These are phyloP conservation scores for Sarocladium strictum DNA, from an alignment of 2,329 filamentous ascomycete species.

Conservation along the genomic window DNA sequence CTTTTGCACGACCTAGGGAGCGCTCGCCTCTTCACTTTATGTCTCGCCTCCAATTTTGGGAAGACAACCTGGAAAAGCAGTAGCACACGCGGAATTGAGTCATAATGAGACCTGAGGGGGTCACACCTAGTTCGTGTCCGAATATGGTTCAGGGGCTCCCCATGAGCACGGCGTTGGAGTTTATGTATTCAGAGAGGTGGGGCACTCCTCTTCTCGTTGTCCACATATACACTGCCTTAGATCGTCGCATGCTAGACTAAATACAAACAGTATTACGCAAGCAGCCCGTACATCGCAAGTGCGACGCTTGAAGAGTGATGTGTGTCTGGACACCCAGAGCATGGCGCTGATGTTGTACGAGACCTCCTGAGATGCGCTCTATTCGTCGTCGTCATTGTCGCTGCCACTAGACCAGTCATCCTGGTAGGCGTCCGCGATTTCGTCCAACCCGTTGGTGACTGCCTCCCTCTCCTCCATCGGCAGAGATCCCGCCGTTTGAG, in stretches of 20 bases:
- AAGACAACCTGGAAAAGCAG: neutral
- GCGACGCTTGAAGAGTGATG: too few relatives aligned
- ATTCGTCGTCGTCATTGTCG: slow-evolving; percentile 58
- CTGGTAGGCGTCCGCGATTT: slow-evolving; percentile 81
- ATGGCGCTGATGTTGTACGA: too few relatives aligned
- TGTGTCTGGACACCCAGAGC: too few relatives aligned
- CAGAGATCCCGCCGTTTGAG: slow-evolving; percentile 57
- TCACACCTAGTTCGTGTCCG: neutral
- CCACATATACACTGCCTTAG: neutral
- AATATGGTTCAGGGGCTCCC: neutral
- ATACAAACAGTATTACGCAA: neutral
- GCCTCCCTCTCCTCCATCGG: slow-evolving; percentile 75
- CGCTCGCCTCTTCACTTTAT: neutral
- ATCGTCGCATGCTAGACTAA: slow-evolving; percentile 1
- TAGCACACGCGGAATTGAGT: neutral
- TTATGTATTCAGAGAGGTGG: neutral
- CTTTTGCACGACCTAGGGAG: neutral
- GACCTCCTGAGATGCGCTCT: neutral
- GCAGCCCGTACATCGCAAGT: too few relatives aligned
- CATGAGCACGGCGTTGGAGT: slow-evolving; percentile 2
- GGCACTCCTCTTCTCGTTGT: neutral
- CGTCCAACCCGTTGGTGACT: slow-evolving; percentile 73
- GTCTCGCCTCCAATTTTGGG: neutral
- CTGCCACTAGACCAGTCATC: slow-evolving; percentile 80
- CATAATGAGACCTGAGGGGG: neutral